These are phyloP conservation scores for Metarhizium brunneum DNA, from an alignment of 2,329 filamentous ascomycete species.

Conservation along the genomic window DNA sequence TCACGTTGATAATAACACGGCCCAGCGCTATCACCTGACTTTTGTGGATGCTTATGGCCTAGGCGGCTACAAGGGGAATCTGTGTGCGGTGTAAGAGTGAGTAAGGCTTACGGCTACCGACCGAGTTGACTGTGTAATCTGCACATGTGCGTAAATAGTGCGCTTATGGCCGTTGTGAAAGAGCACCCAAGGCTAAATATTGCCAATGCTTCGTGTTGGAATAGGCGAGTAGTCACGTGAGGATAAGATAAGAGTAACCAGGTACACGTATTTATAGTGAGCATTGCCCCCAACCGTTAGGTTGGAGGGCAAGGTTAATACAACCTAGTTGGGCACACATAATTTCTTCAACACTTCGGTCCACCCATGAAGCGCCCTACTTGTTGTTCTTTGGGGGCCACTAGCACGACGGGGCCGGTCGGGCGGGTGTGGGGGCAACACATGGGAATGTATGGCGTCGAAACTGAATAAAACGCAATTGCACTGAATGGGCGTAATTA, in stretches of 20 bases:
- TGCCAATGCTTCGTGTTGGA: neutral
- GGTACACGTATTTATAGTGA: too few relatives aligned
- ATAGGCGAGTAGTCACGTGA: too few relatives aligned
- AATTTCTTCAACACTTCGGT: neutral
- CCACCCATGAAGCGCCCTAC: constrained; percentile 4
- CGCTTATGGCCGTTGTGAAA: constrained; percentile 38
- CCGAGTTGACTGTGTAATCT: constrained; percentile 36
- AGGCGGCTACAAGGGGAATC: constrained; percentile 49
- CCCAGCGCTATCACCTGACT: constrained; percentile 54
- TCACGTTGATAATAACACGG: constrained; percentile 45
- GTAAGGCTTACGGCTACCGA: constrained; percentile 34
- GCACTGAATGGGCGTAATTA: too few relatives aligned
- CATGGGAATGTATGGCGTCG: too few relatives aligned
- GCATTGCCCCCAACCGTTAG: too few relatives aligned
- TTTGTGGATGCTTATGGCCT: constrained; percentile 57
- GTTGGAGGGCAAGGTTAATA: too few relatives aligned
- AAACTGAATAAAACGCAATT: too few relatives aligned
- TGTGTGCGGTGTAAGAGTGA: constrained; percentile 45
- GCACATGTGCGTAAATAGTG: constrained; percentile 44
- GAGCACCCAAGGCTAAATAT: constrained; percentile 24
- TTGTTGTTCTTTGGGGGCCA: neutral
- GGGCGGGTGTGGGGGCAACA: too few relatives aligned
- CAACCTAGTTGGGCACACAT: too few relatives aligned
- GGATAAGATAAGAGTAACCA: too few relatives aligned
- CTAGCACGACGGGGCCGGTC: too few relatives aligned